phyloP scores from a whole-genome alignment of 192 early-diverging fungal species.

The Kappamyces sp. region DNA sequence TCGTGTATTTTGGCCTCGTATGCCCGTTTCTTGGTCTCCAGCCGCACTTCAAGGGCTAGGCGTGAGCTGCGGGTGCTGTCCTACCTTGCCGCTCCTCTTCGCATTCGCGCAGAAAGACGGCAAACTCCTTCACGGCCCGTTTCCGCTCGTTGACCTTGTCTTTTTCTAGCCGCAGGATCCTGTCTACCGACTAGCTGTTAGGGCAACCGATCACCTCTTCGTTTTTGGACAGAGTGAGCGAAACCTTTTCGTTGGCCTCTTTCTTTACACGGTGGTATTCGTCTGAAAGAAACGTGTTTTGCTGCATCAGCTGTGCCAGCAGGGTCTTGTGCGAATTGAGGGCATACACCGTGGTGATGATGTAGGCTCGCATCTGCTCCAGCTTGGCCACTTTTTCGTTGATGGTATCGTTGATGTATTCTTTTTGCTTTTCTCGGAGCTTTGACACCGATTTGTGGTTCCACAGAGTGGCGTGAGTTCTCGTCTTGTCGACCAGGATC shows the following conservation, averaged over 20 bases:
- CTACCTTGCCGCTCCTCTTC: slow-evolving; percentile 1
- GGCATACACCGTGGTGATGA: slow-evolving; percentile 3
- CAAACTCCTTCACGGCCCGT: slow-evolving; percentile 2
- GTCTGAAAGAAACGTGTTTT: background rate
- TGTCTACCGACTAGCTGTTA: background rate
- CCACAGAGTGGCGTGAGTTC: slow-evolving; percentile 1
- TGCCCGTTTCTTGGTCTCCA: background rate
- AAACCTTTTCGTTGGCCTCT: background rate
- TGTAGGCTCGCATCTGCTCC: slow-evolving; percentile 7
- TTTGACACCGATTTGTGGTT: background rate
- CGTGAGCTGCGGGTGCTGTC: background rate
- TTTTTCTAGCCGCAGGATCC: slow-evolving; percentile 1
- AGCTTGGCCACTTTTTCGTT: slow-evolving; percentile 4
- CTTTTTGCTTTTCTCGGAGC: background rate
- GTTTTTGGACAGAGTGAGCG: background rate
- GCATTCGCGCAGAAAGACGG: background rate
- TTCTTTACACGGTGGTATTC: background rate
- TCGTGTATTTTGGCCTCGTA: background rate
- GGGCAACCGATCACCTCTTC: background rate
- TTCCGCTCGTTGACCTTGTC: background rate
- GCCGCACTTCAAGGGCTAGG: background rate
- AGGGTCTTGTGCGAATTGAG: slow-evolving; percentile 2
- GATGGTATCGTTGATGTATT: background rate
- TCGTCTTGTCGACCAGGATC: slow-evolving; percentile 2
- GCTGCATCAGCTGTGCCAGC: background rate